Evolutionary conservation across 495 filamentous ascomycete genomes (phyloP), one percentile per base, ranked within the genome.

Genomic region (Opeltia flavorubescens): DNA sequence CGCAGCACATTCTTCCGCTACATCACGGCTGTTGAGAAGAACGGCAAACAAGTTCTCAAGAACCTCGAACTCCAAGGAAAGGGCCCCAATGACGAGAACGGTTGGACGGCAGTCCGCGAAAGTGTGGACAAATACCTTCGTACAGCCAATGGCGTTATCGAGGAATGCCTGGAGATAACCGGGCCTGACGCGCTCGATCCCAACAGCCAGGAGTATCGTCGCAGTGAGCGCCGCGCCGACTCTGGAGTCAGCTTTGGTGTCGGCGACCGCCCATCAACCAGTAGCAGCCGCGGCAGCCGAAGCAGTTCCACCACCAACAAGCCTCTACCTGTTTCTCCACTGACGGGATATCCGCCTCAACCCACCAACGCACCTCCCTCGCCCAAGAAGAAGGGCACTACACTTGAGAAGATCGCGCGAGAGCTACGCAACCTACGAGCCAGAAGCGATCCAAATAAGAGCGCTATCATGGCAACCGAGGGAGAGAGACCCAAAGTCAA

Each of bases 1-100:
- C 76, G 82, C 6, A 68, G 76, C 35, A 71, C 69, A 1, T 84
- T 83, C 58, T 84, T 83, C 66, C 64, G 67, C 3, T 83, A 77
- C 52, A 83, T 86, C 53, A 68, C 66, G 25, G 66, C 58, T 17
- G 74, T 81, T 23, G 74, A 80, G 45, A 69, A 67, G 47, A 71
- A 75, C 48, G 81, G 80, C 31, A 65, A 68, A 7, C 56, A 55
- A 12, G 63, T 80, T 40, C 63, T 86, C 33, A 60, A 74, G 11
- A 70, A 66, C 20, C 59, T 85, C 23, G 68, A 78, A 44, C 53
- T 60, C 27, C 71, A 77, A 53, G 71, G 75, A 29, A 67, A 70
- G 34, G 62, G 57, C 1, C 56, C 62, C 2, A 71, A 68, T 7
- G 71, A 75, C 15, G 60, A 60, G 21, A 44, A 44, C 21, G 23